Evolutionary conservation across 148 eudicot genomes (phyloP).

Genomic region (Spergularia bocconei): DNA sequence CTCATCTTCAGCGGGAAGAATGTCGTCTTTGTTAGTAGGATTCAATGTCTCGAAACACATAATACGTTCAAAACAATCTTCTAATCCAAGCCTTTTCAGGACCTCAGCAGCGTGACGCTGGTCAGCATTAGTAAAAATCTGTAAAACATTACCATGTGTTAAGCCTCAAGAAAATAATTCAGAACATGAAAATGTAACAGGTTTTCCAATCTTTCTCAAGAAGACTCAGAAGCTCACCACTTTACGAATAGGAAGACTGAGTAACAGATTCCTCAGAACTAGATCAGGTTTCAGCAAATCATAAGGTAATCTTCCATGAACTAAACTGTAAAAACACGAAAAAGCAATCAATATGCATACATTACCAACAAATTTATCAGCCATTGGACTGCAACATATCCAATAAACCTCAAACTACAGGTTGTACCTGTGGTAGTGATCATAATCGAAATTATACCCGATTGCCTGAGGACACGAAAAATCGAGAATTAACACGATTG

Average conservation of each 20-base stretch:
- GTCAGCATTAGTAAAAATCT: constrained; percentile 84
- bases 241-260: constrained; percentile 74
- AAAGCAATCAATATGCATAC: neutral
- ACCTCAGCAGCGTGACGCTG: constrained; percentile 57
- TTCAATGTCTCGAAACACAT: constrained; percentile 87
- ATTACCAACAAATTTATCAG: neutral
- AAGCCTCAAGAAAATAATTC: too few relatives aligned
- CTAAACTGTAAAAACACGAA: constrained; percentile 46
- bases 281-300: constrained; percentile 73
- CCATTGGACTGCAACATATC: neutral
- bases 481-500: neutral
- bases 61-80: constrained; percentile 77
- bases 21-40: constrained; percentile 26
- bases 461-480: constrained; percentile 53
- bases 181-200: neutral
- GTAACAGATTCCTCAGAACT: constrained; percentile 61
- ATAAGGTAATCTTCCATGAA: constrained; percentile 90
- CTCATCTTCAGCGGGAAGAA: constrained; percentile 17
- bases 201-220: neutral
- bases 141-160: constrained; percentile 1
- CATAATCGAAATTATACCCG: constrained; percentile 84
- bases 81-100: constrained; percentile 71
- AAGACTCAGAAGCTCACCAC: constrained; percentile 46
- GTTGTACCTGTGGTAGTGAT: constrained; percentile 76
- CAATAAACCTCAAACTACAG: neutral